Base-by-base conservation (phyloP, 257 asterid genomes). In the Solanum clarkiae region DNA sequence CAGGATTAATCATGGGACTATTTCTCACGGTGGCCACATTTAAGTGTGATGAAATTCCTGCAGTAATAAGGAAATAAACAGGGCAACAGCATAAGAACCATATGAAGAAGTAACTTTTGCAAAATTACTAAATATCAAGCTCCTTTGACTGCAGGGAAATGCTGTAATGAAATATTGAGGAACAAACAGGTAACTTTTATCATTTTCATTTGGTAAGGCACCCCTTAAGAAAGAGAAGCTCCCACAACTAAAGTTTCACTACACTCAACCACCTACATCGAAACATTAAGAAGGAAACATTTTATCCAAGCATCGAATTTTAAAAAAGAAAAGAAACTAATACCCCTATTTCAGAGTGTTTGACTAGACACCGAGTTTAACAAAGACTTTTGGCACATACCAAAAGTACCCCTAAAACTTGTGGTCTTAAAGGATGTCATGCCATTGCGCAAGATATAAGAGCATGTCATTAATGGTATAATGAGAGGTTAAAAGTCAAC, bases 1-100 rank as follows among this genome's bases (percentile, higher is more conserved):
- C 88, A 59, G 89, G 89, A 84, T 86, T 85, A 87, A 83, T 87
- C 80, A 87, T 89, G 79, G 90, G 86, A 86, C 91, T 91, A 87
- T 89, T 93, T 83, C 87, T 86, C 88, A 87, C 47, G 45, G 56
- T 87, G 57, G 85, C 82, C 75, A 85, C 87, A 86, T 84, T 90
- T 87, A 83, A 81, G 29, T 42, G 89, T 65, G 60, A 81, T 81
- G 24, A 84, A 42, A 45, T 62, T 82, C 77, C 85, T 82, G 74
- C 85, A 82, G 57, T 82, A 14, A 14, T 40, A 81, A 1, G 5
- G 45, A 51, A 55, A 81, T 81, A 62, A 36, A 81, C 20, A 14
- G 14, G 44, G n/a, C 20, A 59, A 81, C 55, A 56, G 44, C 24
- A 59, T 24, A 47, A 59, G 77, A 60, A 82, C 55, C 57, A 49